A percentile compares a stretch with the other conserved stretches of the same genome.
Conservation (phyloP, 2,329 filamentous ascomycete species). For the Sclerotinia subarctica region DNA sequence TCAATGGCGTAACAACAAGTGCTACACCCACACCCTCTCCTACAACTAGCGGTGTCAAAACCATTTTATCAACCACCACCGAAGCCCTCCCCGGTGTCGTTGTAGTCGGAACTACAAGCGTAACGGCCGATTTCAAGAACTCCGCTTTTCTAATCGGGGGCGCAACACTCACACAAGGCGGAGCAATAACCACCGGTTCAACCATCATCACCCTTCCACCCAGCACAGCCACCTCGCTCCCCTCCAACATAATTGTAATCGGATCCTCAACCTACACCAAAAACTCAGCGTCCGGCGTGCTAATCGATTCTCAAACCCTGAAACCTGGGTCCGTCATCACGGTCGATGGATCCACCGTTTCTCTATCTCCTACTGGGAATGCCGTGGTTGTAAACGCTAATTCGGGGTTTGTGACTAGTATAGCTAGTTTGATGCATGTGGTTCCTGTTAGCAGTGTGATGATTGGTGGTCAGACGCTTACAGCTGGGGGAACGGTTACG, state of each 20-base stretch:
- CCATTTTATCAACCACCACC: conserved; percentile 14
- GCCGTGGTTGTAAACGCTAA: conserved; percentile 24
- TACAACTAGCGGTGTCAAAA: not conserved
- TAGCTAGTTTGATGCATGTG: conserved; percentile 1
- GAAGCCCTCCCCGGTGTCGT: conserved; percentile 23
- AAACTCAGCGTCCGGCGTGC: conserved; percentile 20
- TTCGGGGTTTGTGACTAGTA: conserved; percentile 18
- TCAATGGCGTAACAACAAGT: conserved; percentile 27
- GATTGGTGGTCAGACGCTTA: conserved; percentile 34
- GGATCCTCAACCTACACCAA: conserved; percentile 20
- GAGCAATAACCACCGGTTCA: conserved; percentile 20
- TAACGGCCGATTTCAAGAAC: conserved; percentile 27
- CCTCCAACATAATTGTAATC: conserved; percentile 8
- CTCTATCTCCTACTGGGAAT: conserved; percentile 20
- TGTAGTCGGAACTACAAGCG: conserved; percentile 26
- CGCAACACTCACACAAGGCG: conserved; percentile 24
- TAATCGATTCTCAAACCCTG: conserved; percentile 23
- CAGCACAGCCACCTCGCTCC: not conserved
- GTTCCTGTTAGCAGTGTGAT: conserved; percentile 24
- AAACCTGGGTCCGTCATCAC: conserved; percentile 22
- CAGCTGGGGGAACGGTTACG: conserved; percentile 31
- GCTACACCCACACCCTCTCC: not conserved
- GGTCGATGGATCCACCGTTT: conserved; percentile 19
- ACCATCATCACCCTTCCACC: conserved; percentile 14
- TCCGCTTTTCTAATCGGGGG: conserved; percentile 22